Percentiles rank a stretch among this genome's conserved stretches.
Conservation (phyloP, 2,329 filamentous ascomycete genomes). For the Ceratocystis cubensis region DNA sequence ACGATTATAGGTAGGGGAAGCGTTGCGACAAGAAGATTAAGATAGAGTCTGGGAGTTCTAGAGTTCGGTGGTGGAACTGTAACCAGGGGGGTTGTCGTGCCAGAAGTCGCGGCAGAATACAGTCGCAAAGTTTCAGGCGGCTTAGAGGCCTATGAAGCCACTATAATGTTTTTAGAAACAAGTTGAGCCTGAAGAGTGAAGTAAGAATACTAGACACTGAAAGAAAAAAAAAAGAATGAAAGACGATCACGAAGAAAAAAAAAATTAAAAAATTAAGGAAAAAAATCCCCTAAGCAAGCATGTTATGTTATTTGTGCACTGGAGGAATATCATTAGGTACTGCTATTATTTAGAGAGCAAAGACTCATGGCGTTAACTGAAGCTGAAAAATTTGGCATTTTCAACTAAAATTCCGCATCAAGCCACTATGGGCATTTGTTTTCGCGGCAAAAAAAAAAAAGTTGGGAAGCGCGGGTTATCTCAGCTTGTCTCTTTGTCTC, state of each 20-base stretch:
- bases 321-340: no score
- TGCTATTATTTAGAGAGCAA: background rate
- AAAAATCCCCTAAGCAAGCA: background rate
- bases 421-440: background rate
- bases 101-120: background rate
- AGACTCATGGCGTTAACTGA: background rate
- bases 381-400: background rate
- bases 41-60: background rate
- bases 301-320: background rate
- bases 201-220: background rate
- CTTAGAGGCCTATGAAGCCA: background rate
- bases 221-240: background rate
- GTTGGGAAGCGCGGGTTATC: background rate
- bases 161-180: background rate
- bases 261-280: background rate
- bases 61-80: conserved; percentile 3
- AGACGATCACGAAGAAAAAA: background rate
- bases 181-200: background rate
- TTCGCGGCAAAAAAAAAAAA: background rate
- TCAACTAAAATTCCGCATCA: background rate
- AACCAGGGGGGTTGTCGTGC: background rate
- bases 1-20: background rate
- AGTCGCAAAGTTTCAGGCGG: conserved; percentile 4
- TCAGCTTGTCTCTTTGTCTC: background rate
- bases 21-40: background rate